Percentiles rank a stretch among this genome's conserved stretches.
Evolutionary conservation across 2,329 filamentous ascomycete species (phyloP).

Genomic region (Pyrenochaeta sp.): DNA sequence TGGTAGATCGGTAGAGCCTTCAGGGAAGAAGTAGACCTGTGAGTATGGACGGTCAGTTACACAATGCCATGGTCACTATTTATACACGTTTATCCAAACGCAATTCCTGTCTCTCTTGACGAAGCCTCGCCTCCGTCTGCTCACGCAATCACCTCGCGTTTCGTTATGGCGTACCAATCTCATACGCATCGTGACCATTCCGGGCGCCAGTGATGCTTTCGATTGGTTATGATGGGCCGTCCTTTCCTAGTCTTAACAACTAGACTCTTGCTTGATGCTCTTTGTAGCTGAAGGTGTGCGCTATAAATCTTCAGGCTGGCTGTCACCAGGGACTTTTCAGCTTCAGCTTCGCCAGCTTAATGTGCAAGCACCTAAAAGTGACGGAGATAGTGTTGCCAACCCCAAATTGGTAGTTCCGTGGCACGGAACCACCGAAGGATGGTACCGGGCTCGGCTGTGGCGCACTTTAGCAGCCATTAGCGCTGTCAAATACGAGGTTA

Average conservation of each 20-base stretch:
- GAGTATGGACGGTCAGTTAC: neutral
- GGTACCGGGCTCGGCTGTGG: neutral
- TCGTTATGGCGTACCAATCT: neutral
- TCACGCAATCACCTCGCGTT: neutral
- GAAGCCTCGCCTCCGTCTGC: neutral
- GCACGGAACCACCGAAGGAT: neutral
- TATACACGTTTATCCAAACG: neutral
- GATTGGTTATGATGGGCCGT: neutral
- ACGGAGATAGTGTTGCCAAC: neutral
- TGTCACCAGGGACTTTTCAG: neutral
- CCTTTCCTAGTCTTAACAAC: neutral
- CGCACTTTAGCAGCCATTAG: neutral
- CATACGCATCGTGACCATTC: neutral
- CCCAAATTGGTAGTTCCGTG: neutral
- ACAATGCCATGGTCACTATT: neutral
- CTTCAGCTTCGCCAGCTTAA: neutral
- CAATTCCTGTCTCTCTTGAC: neutral
- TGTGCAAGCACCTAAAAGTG: neutral
- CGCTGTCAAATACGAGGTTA: neutral
- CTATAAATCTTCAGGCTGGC: neutral
- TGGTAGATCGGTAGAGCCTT: neutral
- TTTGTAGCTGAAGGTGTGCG: neutral
- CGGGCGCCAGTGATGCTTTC: neutral
- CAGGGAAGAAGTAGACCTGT: neutral
- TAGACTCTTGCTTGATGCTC: neutral